Conservation (phyloP, 2,329 filamentous ascomycete species). For the Aplosporella prunicola region DNA sequence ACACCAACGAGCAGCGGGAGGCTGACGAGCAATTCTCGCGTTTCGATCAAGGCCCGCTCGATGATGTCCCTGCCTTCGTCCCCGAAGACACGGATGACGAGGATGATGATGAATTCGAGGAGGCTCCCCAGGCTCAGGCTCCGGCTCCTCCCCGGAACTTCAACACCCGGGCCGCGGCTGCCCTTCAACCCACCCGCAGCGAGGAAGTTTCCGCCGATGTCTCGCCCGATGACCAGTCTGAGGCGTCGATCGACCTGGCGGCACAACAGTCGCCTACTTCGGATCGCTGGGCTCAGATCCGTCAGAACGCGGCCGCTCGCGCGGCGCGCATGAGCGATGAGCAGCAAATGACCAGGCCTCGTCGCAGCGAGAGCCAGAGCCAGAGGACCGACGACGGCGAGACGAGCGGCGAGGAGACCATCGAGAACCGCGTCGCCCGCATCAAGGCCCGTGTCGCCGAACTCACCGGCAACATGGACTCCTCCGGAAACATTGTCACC, state of each 20-base stretch:
- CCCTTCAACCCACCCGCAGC: constrained; percentile 14
- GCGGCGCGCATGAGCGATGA: constrained; percentile 60
- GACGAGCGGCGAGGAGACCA: constrained; percentile 93
- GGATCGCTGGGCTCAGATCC: constrained; percentile 92
- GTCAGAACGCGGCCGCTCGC: constrained; percentile 84
- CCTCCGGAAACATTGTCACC: constrained; percentile 9
- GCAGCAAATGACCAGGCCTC: constrained; percentile 32
- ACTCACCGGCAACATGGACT: constrained; percentile 70
- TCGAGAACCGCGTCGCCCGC: constrained; percentile 89
- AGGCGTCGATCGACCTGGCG: constrained; percentile 32
- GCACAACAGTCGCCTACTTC: constrained; percentile 32
- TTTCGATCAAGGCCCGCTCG: constrained; percentile 83
- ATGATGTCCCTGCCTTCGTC: constrained; percentile 76
- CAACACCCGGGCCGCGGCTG: constrained; percentile 10
- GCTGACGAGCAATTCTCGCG: constrained; percentile 53
- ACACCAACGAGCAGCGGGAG: constrained; percentile 49
- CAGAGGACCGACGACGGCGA: constrained; percentile 68
- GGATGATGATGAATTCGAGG: no score
- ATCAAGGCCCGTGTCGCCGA: constrained; percentile 97
- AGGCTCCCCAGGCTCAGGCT: constrained; percentile 12
- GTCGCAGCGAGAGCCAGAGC: constrained; percentile 45
- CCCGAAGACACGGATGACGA: constrained; percentile 40
- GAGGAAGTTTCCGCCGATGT: constrained; percentile 21
- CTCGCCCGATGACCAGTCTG: constrained; percentile 19
- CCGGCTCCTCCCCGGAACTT: no score